Base-by-base conservation (phyloP, 2,329 filamentous ascomycete species). In the Pyrenochaeta sp. region DNA sequence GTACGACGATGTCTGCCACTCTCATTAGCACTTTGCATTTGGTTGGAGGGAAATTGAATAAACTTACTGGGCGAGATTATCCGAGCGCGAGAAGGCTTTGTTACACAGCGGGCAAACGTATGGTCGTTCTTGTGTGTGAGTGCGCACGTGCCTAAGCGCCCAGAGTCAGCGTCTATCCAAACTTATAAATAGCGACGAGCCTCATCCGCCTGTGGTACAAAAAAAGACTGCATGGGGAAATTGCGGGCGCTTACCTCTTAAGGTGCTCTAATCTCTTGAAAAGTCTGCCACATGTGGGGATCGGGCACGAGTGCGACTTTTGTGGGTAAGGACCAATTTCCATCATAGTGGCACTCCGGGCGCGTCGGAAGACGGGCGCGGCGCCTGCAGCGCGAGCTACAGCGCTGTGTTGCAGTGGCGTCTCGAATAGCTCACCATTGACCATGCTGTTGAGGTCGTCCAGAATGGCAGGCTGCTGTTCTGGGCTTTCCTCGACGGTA, bases 221-320 rank as follows among this genome's bases (percentile, higher is more conserved):
- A 59, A 54, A 54, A 45, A 50, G 30, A 36, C 47, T 32, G 57
- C 53, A 66, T 57, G 54, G 43, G 64, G 60, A 78, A 73, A 76
- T 76, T 59, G 70, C 71, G 72, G 67, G 74, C 75, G 84, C 91
- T 88, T 92, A 96, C 92, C 94, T 90, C 87, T 99, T 99, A 75
- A 99, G 88, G 83, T 99, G 95, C 83, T 99, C 95, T 83, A 99
- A 88, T 80, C 95, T 90, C 89, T 99, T 99, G 87, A 99, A 99
- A 62, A 97, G 87, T 73, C 95, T 90, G 53, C 95, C 95, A 78
- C 95, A 99, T 54, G 94, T 96, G 28, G 95, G 95, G 73, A 99
- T 99, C n/a, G 95, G 95, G 83, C 95, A 99, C 1, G 94, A 98
- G 80, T 99, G 95, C 40, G 93, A 97, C 81, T 99, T 99, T 76